phyloP scores from a whole-genome alignment of 2,329 filamentous ascomycete species.

The Aspergillus ochraceoroseus region DNA sequence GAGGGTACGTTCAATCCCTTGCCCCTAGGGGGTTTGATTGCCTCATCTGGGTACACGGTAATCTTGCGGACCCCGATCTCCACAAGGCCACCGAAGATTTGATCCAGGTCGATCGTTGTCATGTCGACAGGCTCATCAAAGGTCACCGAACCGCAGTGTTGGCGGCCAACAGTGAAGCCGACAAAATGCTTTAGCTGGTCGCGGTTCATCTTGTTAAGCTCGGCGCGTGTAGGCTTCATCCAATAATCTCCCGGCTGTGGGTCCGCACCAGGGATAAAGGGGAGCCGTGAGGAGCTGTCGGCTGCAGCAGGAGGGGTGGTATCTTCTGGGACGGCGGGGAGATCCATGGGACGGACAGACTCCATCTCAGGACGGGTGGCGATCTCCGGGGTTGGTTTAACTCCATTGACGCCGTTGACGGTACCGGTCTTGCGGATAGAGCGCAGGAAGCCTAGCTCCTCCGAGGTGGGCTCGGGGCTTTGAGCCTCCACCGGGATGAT shows the following conservation, averaged over 20 bases:
- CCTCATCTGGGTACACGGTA: conserved; percentile 75
- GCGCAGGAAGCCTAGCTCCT: conserved; percentile 58
- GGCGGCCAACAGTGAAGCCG: conserved; percentile 75
- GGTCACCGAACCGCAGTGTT: conserved; percentile 72
- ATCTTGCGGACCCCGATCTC: conserved; percentile 70
- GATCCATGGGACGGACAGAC: conserved; percentile 67
- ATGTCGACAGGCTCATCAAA: conserved; percentile 83
- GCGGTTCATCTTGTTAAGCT: conserved; percentile 73
- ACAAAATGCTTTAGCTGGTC: conserved; percentile 69
- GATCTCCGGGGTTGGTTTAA: conserved; percentile 31
- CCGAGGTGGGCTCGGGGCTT: conserved; percentile 51
- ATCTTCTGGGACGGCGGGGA: conserved; percentile 69
- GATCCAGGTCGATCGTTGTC: conserved; percentile 69
- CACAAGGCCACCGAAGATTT: conserved; percentile 73
- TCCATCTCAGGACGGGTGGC: conserved; percentile 58
- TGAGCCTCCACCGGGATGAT: conserved; percentile 50
- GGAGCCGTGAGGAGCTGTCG: conserved; percentile 29
- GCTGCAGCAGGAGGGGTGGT: conserved; percentile 34
- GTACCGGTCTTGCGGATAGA: conserved; percentile 49
- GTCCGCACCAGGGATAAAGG: conserved; percentile 38
- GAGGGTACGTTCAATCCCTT: conserved; percentile 90
- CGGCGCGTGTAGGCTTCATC: conserved; percentile 70
- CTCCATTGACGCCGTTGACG: conserved; percentile 40
- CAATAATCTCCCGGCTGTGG: conserved; percentile 73
- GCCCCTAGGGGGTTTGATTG: conserved; percentile 75